Percentiles rank a stretch among this genome's conserved stretches.
Conservation (phyloP, 306 rosid genomes). For the Macrotyloma uniflorum region DNA sequence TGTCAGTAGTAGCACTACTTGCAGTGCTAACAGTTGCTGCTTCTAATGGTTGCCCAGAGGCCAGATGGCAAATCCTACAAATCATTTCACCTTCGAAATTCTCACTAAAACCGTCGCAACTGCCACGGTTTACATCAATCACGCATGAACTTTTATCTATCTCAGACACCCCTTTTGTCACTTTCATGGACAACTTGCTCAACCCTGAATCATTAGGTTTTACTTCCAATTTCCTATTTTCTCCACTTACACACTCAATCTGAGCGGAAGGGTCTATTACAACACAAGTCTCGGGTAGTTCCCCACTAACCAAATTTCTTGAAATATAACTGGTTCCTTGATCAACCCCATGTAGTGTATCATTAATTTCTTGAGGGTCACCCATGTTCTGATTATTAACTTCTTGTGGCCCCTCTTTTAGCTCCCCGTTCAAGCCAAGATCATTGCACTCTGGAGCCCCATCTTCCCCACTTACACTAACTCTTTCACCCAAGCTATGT, state of each 20-base stretch:
- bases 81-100: constrained; percentile 66
- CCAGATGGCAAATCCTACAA: constrained; percentile 89
- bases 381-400: constrained; percentile 10
- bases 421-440: constrained; percentile 42
- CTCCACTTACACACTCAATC: constrained; percentile 36
- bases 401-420: constrained; percentile 30
- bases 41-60: constrained; percentile 67
- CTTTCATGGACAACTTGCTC: constrained; percentile 41
- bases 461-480: constrained; percentile 31
- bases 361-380: constrained; percentile 25
- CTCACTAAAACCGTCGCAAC: constrained; percentile 47
- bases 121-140: constrained; percentile 59
- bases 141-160: constrained; percentile 53
- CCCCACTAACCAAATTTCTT: constrained; percentile 39
- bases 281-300: constrained; percentile 45
- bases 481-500: constrained; percentile 36
- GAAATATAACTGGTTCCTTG: constrained; percentile 48
- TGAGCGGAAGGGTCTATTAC: constrained; percentile 53
- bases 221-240: constrained; percentile 36
- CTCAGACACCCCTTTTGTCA: constrained; percentile 48
- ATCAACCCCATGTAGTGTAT: constrained; percentile 40
- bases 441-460: constrained; percentile 37
- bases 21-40: constrained; percentile 35
- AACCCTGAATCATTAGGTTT: constrained; percentile 48
- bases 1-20: constrained; percentile 7